Percentiles rank a stretch among this genome's conserved stretches.
Conservation (phyloP, 768 basidiomycete genomes). For the Russula lepida region DNA sequence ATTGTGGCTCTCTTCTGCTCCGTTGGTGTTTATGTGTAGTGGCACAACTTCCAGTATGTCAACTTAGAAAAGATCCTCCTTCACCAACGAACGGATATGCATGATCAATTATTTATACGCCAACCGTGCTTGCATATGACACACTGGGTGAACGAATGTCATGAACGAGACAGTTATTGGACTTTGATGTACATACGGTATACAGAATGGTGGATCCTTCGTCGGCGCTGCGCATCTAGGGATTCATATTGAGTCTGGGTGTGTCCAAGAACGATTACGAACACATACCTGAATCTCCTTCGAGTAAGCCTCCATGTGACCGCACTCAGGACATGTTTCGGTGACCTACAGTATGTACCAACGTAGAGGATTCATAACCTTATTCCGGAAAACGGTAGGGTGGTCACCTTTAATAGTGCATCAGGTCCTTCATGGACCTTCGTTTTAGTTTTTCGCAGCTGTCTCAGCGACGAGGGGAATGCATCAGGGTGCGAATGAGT, state of each 20-base stretch:
- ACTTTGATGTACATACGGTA: slow-evolving; percentile 49
- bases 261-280: background rate
- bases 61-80: background rate
- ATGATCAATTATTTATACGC: slow-evolving; percentile 64
- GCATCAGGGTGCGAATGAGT: slow-evolving; percentile 91
- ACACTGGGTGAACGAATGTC: slow-evolving; percentile 40
- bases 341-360: slow-evolving; percentile 52
- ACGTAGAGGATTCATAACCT: background rate
- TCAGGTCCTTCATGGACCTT: slow-evolving; percentile 67
- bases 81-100: background rate
- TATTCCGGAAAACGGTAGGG: background rate
- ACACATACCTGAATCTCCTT: slow-evolving; percentile 74
- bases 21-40: slow-evolving; percentile 78
- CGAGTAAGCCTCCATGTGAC: slow-evolving; percentile 77
- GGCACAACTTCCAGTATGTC: slow-evolving; percentile 21
- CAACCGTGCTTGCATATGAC: slow-evolving; percentile 69
- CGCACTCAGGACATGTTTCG: slow-evolving; percentile 85
- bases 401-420: slow-evolving; percentile 47
- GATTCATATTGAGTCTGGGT: background rate
- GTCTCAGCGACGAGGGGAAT: slow-evolving; percentile 81
- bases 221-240: slow-evolving; percentile 78
- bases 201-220: slow-evolving; percentile 94
- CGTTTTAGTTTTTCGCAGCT: slow-evolving; percentile 85
- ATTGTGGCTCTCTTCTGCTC: slow-evolving; percentile 85
- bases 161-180: slow-evolving; percentile 13